These are phyloP conservation scores for Nyctanthes arbortristis DNA, from an alignment of 257 asterid species.

Conservation along the genomic window DNA sequence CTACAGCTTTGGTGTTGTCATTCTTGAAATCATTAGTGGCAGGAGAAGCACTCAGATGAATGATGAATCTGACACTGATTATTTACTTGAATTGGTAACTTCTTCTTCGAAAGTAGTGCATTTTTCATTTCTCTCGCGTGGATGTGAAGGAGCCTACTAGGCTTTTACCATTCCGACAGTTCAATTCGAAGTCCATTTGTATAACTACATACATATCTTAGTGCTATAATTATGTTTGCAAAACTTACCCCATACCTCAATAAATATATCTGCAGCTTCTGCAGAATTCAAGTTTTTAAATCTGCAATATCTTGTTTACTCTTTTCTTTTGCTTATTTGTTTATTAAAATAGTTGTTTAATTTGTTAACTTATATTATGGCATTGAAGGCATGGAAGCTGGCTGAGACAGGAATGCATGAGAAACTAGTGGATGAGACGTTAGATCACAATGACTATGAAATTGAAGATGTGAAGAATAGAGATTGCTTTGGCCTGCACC, in stretches of 20 bases:
- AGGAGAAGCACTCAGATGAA: constrained; percentile 53
- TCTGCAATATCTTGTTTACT: background rate
- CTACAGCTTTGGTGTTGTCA: constrained; percentile 78
- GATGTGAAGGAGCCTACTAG: background rate
- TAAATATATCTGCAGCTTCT: too few relatives aligned
- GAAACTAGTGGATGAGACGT: constrained; percentile 56
- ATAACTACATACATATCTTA: too few relatives aligned
- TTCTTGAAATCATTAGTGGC: constrained; percentile 73
- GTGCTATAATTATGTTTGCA: background rate
- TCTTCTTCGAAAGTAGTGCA: background rate
- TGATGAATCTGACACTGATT: constrained; percentile 51
- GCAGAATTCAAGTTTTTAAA: too few relatives aligned
- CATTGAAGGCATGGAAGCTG: constrained; percentile 69
- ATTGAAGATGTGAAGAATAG: constrained; percentile 62
- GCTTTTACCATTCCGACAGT: background rate
- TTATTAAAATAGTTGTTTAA: background rate
- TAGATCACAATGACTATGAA: constrained; percentile 46
- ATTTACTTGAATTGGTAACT: constrained; percentile 69
- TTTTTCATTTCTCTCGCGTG: background rate
- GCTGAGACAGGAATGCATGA: constrained; percentile 51
- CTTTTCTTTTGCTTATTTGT: background rate
- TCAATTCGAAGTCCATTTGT: too few relatives aligned
- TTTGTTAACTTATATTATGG: background rate
- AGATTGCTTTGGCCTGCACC: constrained; percentile 66
- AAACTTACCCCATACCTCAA: background rate